A percentile compares a stretch with the other conserved stretches of the same genome.
These are phyloP conservation scores for Penicillium atrosanguineum DNA, from an alignment of 495 filamentous ascomycete species.

Conservation along the genomic window DNA sequence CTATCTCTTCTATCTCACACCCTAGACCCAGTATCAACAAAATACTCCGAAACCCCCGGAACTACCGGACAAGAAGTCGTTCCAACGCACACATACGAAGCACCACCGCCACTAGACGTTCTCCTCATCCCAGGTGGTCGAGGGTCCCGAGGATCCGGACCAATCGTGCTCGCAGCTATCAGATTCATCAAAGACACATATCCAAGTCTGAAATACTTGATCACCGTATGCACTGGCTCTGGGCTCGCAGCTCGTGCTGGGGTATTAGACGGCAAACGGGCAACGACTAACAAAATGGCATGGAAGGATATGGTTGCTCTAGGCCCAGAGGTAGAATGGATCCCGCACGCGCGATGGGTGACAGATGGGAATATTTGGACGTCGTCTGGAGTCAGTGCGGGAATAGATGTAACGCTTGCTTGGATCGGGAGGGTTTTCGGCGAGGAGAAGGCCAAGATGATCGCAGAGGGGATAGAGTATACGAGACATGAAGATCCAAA, in stretches of 20 bases:
- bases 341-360: conserved; percentile 62
- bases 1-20: conserved; percentile 53
- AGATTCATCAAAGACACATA: conserved; percentile 44
- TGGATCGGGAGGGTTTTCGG: conserved; percentile 25
- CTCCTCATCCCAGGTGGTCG: conserved; percentile 65
- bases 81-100: conserved; percentile 61
- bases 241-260: conserved; percentile 52
- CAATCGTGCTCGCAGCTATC: conserved; percentile 29
- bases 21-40: conserved; percentile 50
- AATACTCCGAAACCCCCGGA: conserved; percentile 6
- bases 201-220: conserved; percentile 50
- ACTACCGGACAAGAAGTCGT: conserved; percentile 44
- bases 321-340: conserved; percentile 53
- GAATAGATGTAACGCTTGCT: conserved; percentile 57
- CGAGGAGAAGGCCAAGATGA: conserved; percentile 9
- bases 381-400: conserved; percentile 58
- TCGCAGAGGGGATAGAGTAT: conserved; percentile 19
- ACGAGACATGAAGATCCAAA: conserved; percentile 13
- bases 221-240: conserved; percentile 63
- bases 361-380: conserved; percentile 68
- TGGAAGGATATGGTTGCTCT: conserved; percentile 30
- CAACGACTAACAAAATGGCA: conserved; percentile 49
- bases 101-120: conserved; percentile 49
- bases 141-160: conserved; percentile 40
- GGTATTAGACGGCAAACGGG: conserved; percentile 54